Conservation (phyloP, 345 rosid genomes). For the Hibiscus trionum region DNA sequence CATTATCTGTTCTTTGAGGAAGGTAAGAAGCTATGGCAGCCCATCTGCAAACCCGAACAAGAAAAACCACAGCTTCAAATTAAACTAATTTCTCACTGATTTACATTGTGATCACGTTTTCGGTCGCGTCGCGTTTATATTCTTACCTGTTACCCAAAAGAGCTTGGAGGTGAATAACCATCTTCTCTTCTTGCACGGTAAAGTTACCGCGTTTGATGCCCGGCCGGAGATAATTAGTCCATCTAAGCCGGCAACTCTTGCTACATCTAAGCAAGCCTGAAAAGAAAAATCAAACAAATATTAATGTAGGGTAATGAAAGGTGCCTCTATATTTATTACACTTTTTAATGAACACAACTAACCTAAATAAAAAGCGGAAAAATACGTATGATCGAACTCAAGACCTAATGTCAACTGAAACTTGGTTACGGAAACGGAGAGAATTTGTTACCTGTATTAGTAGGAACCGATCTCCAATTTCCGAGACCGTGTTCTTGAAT, state of each 20-base stretch:
- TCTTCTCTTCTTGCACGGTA: slow-evolving; percentile 80
- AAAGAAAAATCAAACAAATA: slow-evolving; percentile 7
- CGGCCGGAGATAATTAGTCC: slow-evolving; percentile 95
- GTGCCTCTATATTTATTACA: slow-evolving; percentile 19
- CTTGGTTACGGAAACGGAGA: not conserved
- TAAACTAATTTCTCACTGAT: not conserved
- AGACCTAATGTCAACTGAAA: too few species aligned
- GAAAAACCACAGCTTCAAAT: not conserved
- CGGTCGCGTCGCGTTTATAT: not conserved
- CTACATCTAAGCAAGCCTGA: slow-evolving; percentile 94
- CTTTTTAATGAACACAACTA: slow-evolving; percentile 45
- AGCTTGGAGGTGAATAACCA: slow-evolving; percentile 94
- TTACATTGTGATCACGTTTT: not conserved
- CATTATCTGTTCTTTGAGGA: slow-evolving; percentile 94
- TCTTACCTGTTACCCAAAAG: slow-evolving; percentile 83
- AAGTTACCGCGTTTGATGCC: slow-evolving; percentile 92
- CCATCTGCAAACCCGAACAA: slow-evolving; percentile 47
- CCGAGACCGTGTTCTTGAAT: slow-evolving; percentile 95
- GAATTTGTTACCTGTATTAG: slow-evolving; percentile 51
- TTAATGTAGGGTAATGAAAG: not conserved
- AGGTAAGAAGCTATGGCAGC: slow-evolving; percentile 98
- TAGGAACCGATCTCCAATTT: slow-evolving; percentile 87
- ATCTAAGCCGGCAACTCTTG: slow-evolving; percentile 94
- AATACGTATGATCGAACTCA: not conserved
- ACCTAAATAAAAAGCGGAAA: slow-evolving; percentile 13